Base-by-base conservation (phyloP, 495 filamentous ascomycete genomes). In the Penicillium salamii region DNA sequence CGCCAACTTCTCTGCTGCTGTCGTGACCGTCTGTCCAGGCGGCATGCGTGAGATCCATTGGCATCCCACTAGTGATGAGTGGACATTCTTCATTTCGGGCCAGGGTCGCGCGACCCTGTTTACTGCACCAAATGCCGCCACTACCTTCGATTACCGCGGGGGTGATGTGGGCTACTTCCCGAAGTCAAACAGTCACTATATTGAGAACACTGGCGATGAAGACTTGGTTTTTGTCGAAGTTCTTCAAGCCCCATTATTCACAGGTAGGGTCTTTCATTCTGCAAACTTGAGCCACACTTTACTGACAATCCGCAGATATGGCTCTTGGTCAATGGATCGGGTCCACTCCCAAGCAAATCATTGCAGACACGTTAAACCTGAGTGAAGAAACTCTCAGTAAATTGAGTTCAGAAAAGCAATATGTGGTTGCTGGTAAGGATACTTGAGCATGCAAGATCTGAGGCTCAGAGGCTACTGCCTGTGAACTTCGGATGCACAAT, bases 11-110 rank as follows among this genome's bases (percentile, higher is more conserved):
- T 78, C 80, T 1, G 79, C 80, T 0, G 85, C 84, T 0, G 58
- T 86, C 0, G 82, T 88, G 0, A 83, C 79, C 1, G 77, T 91
- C 14, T 71, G 82, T 33, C 86, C 87, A 0, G 86, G 86, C 33
- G 85, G 81, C 1, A 79, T 91, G 78, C 79, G 88, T 3, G 88
- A 91, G 61, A 79, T 91, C 34, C 87, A 91, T 66, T 91, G 88
- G 87, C 87, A 90, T 53, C 83, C 85, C 0, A 78, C 75, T 7
- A 81, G 79, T 18, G 87, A 90, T 63, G 87, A 90, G 56, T 91
- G 85, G 86, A 79, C 77, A 1, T 91, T 86, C 68, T 90, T 90
- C 69, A 78, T 90, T 38, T 62, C 77, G 21, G 87, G 88, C 0
- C 73, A 75, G 0, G 88, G 78, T 0, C 77, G 88, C 3, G 83